A percentile compares a stretch with the other conserved stretches of the same genome.
These are phyloP conservation scores for Populus simonii DNA, from an alignment of 345 rosid genomes.

Conservation along the genomic window DNA sequence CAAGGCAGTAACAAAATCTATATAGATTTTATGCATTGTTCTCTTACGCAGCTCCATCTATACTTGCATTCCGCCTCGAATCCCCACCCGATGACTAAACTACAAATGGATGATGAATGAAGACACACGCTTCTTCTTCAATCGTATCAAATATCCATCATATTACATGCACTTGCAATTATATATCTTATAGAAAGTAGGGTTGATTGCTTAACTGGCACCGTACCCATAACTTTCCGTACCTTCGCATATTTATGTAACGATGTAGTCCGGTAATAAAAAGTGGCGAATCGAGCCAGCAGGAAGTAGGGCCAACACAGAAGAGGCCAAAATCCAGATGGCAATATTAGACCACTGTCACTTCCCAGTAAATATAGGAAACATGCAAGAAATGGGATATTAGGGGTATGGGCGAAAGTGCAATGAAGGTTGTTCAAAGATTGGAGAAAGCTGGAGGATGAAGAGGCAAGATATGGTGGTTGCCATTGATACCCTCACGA, in stretches of 20 bases:
- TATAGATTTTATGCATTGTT: too few species aligned
- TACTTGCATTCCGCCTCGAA: neutral
- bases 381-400: neutral
- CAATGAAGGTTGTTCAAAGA: constrained; percentile 16
- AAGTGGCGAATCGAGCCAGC: neutral
- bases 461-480: constrained; percentile 23
- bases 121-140: neutral
- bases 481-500: too few species aligned
- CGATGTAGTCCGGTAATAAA: neutral
- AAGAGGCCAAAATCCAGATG: constrained; percentile 2
- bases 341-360: neutral
- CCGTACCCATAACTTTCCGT: constrained; percentile 24
- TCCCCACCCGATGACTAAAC: constrained; percentile 11
- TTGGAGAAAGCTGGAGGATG: constrained; percentile 23
- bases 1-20: neutral
- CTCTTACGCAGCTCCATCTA: neutral
- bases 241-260: neutral
- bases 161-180: neutral
- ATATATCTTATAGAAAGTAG: neutral
- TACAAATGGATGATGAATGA: neutral
- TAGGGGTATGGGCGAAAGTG: constrained; percentile 28
- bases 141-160: neutral
- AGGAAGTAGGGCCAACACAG: neutral
- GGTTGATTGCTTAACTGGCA: constrained; percentile 3
- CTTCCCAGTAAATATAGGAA: neutral